These are phyloP conservation scores for Zygotorulaspora sp. DNA, from an alignment of 805 yeast genomes.

Conservation along the genomic window DNA sequence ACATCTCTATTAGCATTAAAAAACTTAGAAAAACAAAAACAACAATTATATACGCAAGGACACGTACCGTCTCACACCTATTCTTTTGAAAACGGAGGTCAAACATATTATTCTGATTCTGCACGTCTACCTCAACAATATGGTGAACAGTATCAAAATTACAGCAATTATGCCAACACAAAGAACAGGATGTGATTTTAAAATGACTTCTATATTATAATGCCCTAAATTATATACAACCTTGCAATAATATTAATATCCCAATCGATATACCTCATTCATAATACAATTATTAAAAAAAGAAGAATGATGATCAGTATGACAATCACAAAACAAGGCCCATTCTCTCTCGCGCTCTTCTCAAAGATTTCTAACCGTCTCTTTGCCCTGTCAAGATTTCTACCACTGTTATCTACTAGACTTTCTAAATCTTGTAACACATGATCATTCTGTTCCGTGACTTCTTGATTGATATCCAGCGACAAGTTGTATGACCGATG, in stretches of 20 bases:
- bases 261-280: constrained; percentile 11
- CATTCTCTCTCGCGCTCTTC: constrained; percentile 42
- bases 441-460: constrained; percentile 43
- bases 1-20: constrained; percentile 20
- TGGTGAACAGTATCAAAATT: constrained; percentile 11
- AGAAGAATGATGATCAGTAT: constrained; percentile 42
- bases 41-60: constrained; percentile 10
- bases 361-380: constrained; percentile 39
- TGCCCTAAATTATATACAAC: neutral
- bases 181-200: constrained; percentile 7
- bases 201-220: neutral
- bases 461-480: constrained; percentile 43
- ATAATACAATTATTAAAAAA: constrained; percentile 40
- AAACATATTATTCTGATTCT: constrained; percentile 6
- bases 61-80: constrained; percentile 6
- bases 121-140: constrained; percentile 6
- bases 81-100: constrained; percentile 7
- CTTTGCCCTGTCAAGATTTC: constrained; percentile 40
- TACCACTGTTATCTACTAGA: constrained; percentile 42
- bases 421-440: constrained; percentile 47
- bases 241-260: neutral
- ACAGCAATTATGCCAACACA: constrained; percentile 7
- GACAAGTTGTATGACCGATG: constrained; percentile 44
- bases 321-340: constrained; percentile 47
- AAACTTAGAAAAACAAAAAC: constrained; percentile 23